Evolutionary conservation across 2,329 filamentous ascomycete species (phyloP), one percentile per base, ranked within the genome.

Genomic region (Aquanectria penicillioides): DNA sequence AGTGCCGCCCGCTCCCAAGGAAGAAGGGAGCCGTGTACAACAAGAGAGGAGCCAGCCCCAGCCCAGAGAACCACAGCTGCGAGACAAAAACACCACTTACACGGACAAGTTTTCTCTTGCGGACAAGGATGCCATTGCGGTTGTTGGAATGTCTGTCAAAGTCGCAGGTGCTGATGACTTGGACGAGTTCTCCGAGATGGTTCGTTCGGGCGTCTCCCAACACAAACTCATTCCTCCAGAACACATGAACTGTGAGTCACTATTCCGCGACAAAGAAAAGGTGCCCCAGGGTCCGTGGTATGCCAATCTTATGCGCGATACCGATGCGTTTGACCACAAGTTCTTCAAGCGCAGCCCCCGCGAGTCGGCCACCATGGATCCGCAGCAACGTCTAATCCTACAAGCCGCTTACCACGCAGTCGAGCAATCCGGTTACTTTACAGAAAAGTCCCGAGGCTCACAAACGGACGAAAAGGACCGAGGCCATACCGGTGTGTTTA

Each of bases 261-360:
- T 33, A 6, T 53, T 44, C 15, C 28, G 50, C 4, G 28, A 44
- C n/a, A 33, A 36, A 5, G 38, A 53, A n/a, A n/a, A n/a, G n/a
- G n/a, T n/a, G n/a, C n/a, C 50, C 25, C n/a, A 34, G 9, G 22
- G 22, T 10, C 38, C 34, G 18, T 49, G 44, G 44, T 56, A 43
- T 13, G 52, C 18, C 13, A 49, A 49, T 15, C 29, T 56, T 18
- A 17, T 56, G 10, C 34, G 36, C 6, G 52, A 56, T 10, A 11
- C 9, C n/a, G 52, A 56, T 34, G 52, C 52, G 2, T 56, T 56
- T 25, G 52, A 56, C 12, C 52, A 56, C 34, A 56, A 56, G 13
- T 56, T 56, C 52, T 56, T 56, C 29, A 56, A 56, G 36, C 28
- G 31, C 6, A 49, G 26, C 11, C 52, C 52, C 2, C 28, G 52